A percentile compares a stretch with the other conserved stretches of the same genome.
phyloP scores from a whole-genome alignment of 2,329 filamentous ascomycete genomes.

The Annulohypoxylon truncatum region DNA sequence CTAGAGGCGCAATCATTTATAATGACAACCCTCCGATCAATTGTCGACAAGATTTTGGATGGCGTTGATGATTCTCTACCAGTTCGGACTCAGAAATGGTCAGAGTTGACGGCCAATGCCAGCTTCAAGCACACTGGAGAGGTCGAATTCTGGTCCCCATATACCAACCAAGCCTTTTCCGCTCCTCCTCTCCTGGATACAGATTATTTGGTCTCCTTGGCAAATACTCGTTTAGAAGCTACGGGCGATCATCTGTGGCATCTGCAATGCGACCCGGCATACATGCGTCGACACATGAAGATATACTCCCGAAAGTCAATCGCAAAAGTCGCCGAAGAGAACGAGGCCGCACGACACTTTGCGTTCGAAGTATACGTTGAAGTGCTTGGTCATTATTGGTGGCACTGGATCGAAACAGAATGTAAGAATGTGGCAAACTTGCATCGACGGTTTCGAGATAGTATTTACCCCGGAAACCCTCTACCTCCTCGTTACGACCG shows the following conservation, averaged over 20 bases:
- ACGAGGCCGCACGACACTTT: neutral
- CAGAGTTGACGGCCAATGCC: conserved; percentile 11
- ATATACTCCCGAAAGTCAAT: neutral
- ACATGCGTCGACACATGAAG: conserved; percentile 21
- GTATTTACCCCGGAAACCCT: conserved; percentile 2
- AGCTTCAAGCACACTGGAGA: conserved; percentile 9
- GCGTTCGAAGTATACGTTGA: neutral
- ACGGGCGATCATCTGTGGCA: conserved; percentile 14
- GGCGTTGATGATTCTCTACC: conserved; percentile 1
- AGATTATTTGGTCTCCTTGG: conserved; percentile 7
- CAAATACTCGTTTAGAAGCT: conserved; percentile 12
- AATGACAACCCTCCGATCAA: conserved; percentile 7
- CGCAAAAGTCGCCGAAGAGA: neutral
- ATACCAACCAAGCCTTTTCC: conserved; percentile 18
- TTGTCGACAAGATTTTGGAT: conserved; percentile 9
- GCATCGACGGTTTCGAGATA: neutral
- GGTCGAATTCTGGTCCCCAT: conserved; percentile 18
- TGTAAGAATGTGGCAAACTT: neutral
- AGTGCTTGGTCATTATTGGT: conserved; percentile 1
- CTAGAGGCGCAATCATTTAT: conserved; percentile 13
- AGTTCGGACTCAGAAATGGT: neutral
- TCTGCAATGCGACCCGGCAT: conserved; percentile 12
- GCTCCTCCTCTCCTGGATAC: conserved; percentile 6
- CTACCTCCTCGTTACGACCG: neutral
- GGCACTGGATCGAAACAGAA: neutral